Evolutionary conservation across 495 filamentous ascomycete species (phyloP).

Genomic region (Penicillium fimorum): DNA sequence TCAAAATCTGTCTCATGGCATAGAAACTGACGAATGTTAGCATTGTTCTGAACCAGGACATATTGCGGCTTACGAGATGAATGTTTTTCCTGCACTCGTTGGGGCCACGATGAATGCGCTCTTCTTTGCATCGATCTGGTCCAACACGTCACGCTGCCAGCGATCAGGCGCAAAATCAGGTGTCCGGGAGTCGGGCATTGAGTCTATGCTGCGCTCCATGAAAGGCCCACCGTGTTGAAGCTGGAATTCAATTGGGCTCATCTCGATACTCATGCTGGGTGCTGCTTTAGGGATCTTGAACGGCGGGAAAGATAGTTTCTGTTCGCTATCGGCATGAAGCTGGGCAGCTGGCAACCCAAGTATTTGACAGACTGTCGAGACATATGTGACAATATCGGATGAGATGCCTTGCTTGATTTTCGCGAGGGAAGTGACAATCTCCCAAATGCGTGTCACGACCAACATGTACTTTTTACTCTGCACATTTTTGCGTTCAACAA

Average conservation of each 20-base stretch:
- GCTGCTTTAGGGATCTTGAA: conserved; percentile 14
- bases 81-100: conserved; percentile 67
- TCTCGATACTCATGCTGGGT: conserved; percentile 21
- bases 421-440: conserved; percentile 16
- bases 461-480: not conserved
- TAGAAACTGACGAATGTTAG: conserved; percentile 55
- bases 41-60: not conserved
- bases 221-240: conserved; percentile 67
- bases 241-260: conserved; percentile 56
- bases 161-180: conserved; percentile 66
- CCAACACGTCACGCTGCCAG: conserved; percentile 73
- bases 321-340: conserved; percentile 2
- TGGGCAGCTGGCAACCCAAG: conserved; percentile 26
- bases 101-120: conserved; percentile 76
- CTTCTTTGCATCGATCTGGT: conserved; percentile 65
- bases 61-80: conserved; percentile 43
- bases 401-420: conserved; percentile 27
- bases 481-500: conserved; percentile 4
- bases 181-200: conserved; percentile 61
- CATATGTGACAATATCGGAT: conserved; percentile 17
- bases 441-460: conserved; percentile 20
- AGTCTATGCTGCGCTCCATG: conserved; percentile 70
- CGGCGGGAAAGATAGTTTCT: conserved; percentile 38
- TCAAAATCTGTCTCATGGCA: conserved; percentile 72
- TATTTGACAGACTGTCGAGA: conserved; percentile 25